A percentile compares a stretch with the other conserved stretches of the same genome.
These are phyloP conservation scores for Meripilus lineatus DNA, from an alignment of 1,284 basidiomycete species.

Conservation along the genomic window DNA sequence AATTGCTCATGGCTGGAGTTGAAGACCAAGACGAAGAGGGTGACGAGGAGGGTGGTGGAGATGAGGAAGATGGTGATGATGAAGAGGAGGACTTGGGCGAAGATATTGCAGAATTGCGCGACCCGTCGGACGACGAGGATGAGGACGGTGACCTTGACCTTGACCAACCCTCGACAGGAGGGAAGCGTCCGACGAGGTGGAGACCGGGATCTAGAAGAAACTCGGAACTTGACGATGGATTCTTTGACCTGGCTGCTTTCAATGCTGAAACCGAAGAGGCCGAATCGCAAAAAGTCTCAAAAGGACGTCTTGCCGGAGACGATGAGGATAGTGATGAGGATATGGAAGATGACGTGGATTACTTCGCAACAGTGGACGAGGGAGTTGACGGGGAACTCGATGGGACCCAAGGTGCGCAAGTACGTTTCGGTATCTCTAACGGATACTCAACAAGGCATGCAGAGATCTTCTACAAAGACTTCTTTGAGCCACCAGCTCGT, in stretches of 20 bases:
- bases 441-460: slow-evolving; percentile 8
- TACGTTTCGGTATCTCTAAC: slow-evolving; percentile 4
- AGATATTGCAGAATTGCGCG: slow-evolving; percentile 39
- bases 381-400: slow-evolving; percentile 35
- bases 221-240: slow-evolving; percentile 84
- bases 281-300: slow-evolving; percentile 64
- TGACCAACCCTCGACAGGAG: slow-evolving; percentile 27
- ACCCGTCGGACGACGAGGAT: slow-evolving; percentile 43
- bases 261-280: slow-evolving; percentile 83
- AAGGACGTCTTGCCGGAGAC: slow-evolving; percentile 56
- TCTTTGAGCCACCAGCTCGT: slow-evolving; percentile 69
- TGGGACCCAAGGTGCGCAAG: slow-evolving; percentile 36
- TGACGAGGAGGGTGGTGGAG: slow-evolving; percentile 24
- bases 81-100: slow-evolving; percentile 36
- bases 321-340: slow-evolving; percentile 52
- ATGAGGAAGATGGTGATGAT: slow-evolving; percentile 24
- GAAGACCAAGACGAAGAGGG: slow-evolving; percentile 30
- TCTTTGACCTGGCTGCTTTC: slow-evolving; percentile 89
- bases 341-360: slow-evolving; percentile 50
- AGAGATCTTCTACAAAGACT: slow-evolving; percentile 69
- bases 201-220: slow-evolving; percentile 31
- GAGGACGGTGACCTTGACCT: slow-evolving; percentile 29
- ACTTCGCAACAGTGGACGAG: slow-evolving; percentile 63
- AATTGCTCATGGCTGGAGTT: slow-evolving; percentile 33
- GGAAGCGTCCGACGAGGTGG: slow-evolving; percentile 19